Percentiles rank a stretch among this genome's conserved stretches.
These are phyloP conservation scores for Botrytis elliptica DNA, from an alignment of 2,329 filamentous ascomycete species.

Conservation along the genomic window DNA sequence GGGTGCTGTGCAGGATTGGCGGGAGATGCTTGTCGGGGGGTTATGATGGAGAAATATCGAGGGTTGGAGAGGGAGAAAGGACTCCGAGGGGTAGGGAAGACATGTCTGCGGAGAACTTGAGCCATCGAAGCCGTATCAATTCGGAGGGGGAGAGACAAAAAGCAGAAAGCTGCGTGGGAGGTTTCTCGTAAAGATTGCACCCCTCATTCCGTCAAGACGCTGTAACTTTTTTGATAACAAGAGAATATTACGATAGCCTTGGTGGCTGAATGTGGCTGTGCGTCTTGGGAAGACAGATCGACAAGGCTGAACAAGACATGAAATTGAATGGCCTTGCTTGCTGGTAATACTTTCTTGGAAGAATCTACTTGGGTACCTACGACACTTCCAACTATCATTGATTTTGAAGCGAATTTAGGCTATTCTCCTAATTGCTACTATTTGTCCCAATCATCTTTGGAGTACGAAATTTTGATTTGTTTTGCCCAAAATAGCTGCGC, in stretches of 20 bases:
- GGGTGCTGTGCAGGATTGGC: slow-evolving; percentile 7
- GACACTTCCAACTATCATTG: neutral
- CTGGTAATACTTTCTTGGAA: neutral
- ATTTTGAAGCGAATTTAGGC: neutral
- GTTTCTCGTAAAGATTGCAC: neutral
- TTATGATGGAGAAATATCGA: slow-evolving; percentile 32
- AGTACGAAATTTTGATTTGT: neutral
- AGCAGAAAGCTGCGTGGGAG: neutral
- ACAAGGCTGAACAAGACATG: neutral
- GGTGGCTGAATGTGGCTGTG: slow-evolving; percentile 16
- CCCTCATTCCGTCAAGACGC: neutral
- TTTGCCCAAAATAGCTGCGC: neutral
- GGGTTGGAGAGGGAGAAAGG: slow-evolving; percentile 20
- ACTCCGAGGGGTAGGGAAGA: slow-evolving; percentile 24
- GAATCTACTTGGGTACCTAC: neutral
- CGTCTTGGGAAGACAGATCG: neutral
- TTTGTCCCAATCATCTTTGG: neutral
- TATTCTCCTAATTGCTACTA: neutral
- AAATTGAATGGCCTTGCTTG: neutral
- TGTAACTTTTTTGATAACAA: slow-evolving; percentile 4
- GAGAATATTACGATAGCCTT: slow-evolving; percentile 2
- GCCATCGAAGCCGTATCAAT: slow-evolving; percentile 27
- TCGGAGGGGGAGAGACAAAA: neutral
- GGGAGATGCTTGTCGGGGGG: slow-evolving; percentile 18
- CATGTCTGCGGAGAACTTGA: slow-evolving; percentile 31